These are phyloP conservation scores for Rhizophagus sp. DNA, from an alignment of 192 early-diverging fungal genomes.

Conservation along the genomic window DNA sequence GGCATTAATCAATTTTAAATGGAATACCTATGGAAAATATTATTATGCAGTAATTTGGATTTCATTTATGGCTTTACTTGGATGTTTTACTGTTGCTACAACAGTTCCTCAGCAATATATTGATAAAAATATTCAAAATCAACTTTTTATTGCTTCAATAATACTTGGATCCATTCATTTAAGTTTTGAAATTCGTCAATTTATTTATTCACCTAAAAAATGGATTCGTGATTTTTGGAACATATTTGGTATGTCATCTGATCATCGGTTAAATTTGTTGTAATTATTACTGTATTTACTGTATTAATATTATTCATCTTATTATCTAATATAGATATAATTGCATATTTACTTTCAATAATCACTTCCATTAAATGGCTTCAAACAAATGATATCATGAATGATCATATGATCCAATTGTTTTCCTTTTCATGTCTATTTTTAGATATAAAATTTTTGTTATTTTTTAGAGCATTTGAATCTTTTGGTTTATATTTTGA, in stretches of 20 bases:
- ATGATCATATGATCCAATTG: not conserved
- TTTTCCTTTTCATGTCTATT: not conserved
- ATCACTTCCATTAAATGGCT: slow-evolving; percentile 5
- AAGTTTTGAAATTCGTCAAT: not conserved
- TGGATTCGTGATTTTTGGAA: not conserved
- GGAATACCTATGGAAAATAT: not conserved
- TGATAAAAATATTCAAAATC: too few species aligned
- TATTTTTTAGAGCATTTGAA: slow-evolving; percentile 14
- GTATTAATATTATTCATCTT: too few species aligned
- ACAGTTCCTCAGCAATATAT: not conserved
- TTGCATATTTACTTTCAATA: not conserved
- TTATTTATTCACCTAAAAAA: not conserved
- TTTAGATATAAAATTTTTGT: not conserved
- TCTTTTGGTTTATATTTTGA: slow-evolving; percentile 10
- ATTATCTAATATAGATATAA: not conserved
- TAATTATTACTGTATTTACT: too few species aligned
- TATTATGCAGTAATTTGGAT: not conserved
- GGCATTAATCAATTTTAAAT: not conserved
- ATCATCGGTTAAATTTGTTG: too few species aligned
- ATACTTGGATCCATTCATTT: not conserved
- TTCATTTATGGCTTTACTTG: not conserved
- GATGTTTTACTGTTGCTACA: not conserved
- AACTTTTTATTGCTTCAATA: not conserved
- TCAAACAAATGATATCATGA: too few species aligned
- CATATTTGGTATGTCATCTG: too few species aligned